These are phyloP conservation scores for Aspergillus felis DNA, from an alignment of 2,329 filamentous ascomycete species.

Conservation along the genomic window DNA sequence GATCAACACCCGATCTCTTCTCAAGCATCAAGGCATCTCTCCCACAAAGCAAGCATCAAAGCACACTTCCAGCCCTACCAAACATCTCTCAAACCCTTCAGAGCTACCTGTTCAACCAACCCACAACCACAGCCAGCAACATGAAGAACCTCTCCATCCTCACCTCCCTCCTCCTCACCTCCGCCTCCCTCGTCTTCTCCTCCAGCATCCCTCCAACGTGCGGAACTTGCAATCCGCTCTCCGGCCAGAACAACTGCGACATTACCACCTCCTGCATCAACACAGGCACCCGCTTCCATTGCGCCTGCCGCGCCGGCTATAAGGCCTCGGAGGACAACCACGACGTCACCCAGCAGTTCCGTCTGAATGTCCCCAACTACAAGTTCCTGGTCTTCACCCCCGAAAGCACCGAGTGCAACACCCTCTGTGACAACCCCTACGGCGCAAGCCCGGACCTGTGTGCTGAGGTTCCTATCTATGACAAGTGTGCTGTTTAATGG, in stretches of 20 bases:
- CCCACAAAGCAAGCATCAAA: neutral
- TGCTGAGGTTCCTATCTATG: constrained; percentile 30
- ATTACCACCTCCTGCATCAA: constrained; percentile 44
- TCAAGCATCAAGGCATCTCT: neutral
- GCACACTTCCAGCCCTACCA: neutral
- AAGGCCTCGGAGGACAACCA: constrained; percentile 32
- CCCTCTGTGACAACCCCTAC: constrained; percentile 32
- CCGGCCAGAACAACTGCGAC: constrained; percentile 39
- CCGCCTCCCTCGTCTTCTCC: constrained; percentile 20
- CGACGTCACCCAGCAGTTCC: constrained; percentile 33
- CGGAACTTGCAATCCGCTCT: constrained; percentile 39
- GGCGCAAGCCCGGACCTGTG: constrained; percentile 30
- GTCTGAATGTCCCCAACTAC: constrained; percentile 35
- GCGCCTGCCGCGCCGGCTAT: constrained; percentile 40
- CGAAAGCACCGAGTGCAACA: constrained; percentile 33
- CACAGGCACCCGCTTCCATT: constrained; percentile 39
- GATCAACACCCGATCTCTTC: neutral
- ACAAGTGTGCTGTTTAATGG: constrained; percentile 26
- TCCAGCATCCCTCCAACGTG: constrained; percentile 22
- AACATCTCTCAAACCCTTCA: neutral
- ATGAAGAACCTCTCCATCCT: constrained; percentile 26
- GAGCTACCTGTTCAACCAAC: constrained; percentile 11
- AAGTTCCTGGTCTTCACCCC: constrained; percentile 39
- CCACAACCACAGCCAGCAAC: constrained; percentile 6
- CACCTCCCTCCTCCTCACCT: constrained; percentile 22